Evolutionary conservation across 805 yeast genomes (phyloP), one percentile per base, ranked within the genome.

Genomic region (Candida rishiriensis): DNA sequence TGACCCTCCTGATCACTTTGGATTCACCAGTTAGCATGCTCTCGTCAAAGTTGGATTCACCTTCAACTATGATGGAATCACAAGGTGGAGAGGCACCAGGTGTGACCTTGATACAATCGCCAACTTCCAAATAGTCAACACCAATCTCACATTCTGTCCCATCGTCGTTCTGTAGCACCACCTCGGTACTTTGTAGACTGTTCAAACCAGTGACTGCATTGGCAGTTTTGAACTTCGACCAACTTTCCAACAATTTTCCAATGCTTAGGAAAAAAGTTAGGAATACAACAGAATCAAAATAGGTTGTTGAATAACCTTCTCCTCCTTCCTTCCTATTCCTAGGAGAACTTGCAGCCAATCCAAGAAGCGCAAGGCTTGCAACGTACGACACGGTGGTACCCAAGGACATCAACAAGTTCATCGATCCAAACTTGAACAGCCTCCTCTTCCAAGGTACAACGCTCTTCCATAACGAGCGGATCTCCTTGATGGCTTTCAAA

Each of bases 211-310:
- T 67, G 28, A 85, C 73, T 1, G 88, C 83, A 35, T 76, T 75
- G 0, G 88, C 81, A 1, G 90, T 83, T 54, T 79, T 79, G 29
- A 73, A 69, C 56, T 83, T 85, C 1, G 90, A 79, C 50, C 73
- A 72, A 28, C 83, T 71, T 60, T 85, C 91, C 39, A 85, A 67
- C 28, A 82, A 65, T 36, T 88, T 72, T 1, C 95, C 95, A 46
- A 83, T 78, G 39, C 85, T 68, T 44, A 85, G 64, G 61, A 85
- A 85, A 55, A 85, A 78, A 0, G 89, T 76, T 50, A 85, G 68
- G 56, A 85, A 85, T 3, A 85, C 87, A 28, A 85, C 91, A 5
- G 90, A 81, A 56, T 85, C 95, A 57, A 85, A 85, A 54, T 83
- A 85, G 0, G 86, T 81, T 3, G 88, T 81, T 13, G 78, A 71